Base-by-base conservation (phyloP, 1,284 basidiomycete genomes). In the Prillingera fragicola region DNA sequence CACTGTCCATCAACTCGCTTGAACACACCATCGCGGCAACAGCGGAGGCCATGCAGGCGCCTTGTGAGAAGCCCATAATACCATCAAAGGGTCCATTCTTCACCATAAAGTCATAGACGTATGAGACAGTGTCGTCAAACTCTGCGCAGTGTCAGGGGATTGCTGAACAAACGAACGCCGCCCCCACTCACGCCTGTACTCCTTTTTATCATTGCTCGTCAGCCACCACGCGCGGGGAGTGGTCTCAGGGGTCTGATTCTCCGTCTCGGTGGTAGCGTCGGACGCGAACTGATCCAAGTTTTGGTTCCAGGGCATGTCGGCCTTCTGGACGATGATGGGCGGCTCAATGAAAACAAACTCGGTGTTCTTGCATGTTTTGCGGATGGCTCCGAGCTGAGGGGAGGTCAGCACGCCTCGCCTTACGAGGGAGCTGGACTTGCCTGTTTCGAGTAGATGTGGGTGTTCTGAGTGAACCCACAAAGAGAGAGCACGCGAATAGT, bases 1-100 rank as follows among this genome's bases (percentile, higher is more conserved):
- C 28, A 17, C 14, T 14, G 41, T 10, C 34, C n/a, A 24, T 6
- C 8, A 10, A 3, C 7, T 5, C 5, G n/a, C 12, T 15, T 17
- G n/a, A n/a, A 69, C 80, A 39, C 59, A 87, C 87, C 63, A 89
- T 63, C 29, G 85, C 84, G 33, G 83, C 71, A 24, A 90, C 70
- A 21, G 88, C 60, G 6, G 80, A 81, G 22, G 86, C 87, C 74
- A 90, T 80, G 12, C 80, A 81, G 13, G 84, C 87, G 23, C 87
- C 87, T 72, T 91, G 87, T 44, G 84, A 85, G 69, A 88, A 88
- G 8, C 86, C 87, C 63, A 91, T 80, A 14, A 91, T 77, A 23
- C 87, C 88, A 44, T 75, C 71, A 35, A 75, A 77, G 1, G 71
- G 72, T 5, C 60, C 65, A 31, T 73, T 62, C 43, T 67, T 62